phyloP scores from a whole-genome alignment of 2,329 filamentous ascomycete species.

The Sclerotinia trifoliorum region DNA sequence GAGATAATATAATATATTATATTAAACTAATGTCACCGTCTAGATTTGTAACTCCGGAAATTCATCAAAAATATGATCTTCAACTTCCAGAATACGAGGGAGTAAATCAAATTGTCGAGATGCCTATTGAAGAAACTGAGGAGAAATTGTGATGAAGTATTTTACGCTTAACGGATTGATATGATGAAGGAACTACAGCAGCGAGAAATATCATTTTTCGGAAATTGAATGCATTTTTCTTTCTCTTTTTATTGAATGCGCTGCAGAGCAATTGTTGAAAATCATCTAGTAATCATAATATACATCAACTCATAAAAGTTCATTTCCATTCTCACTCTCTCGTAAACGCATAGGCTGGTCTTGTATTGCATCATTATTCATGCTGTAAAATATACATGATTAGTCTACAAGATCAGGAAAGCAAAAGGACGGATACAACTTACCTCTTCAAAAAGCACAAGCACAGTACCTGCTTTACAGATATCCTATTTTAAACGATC shows the following conservation, averaged over 20 bases:
- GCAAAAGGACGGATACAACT: not conserved
- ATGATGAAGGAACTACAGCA: not conserved
- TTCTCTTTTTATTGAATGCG: not conserved
- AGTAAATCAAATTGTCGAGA: conserved; percentile 84
- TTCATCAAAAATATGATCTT: conserved; percentile 83
- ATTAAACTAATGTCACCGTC: conserved; percentile 24
- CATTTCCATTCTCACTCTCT: not conserved
- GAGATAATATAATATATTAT: too few relatives aligned
- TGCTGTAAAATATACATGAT: not conserved
- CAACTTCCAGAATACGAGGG: conserved; percentile 81
- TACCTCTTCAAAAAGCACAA: conserved; percentile 67
- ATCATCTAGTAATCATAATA: not conserved
- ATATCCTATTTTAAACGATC: conserved; percentile 63
- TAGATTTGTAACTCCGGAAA: conserved; percentile 74
- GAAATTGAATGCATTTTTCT: not conserved
- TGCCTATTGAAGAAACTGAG: conserved; percentile 48
- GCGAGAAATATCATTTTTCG: not conserved
- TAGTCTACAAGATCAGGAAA: not conserved
- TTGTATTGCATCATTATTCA: not conserved
- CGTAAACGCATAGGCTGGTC: not conserved
- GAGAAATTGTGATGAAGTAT: conserved; percentile 40
- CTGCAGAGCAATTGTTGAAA: not conserved
- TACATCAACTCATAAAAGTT: conserved; percentile 8
- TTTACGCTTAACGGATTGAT: too few relatives aligned
- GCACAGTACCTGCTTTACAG: conserved; percentile 72